Evolutionary conservation across 2,329 filamentous ascomycete species (phyloP).

Genomic region (Emergomyces africanus): DNA sequence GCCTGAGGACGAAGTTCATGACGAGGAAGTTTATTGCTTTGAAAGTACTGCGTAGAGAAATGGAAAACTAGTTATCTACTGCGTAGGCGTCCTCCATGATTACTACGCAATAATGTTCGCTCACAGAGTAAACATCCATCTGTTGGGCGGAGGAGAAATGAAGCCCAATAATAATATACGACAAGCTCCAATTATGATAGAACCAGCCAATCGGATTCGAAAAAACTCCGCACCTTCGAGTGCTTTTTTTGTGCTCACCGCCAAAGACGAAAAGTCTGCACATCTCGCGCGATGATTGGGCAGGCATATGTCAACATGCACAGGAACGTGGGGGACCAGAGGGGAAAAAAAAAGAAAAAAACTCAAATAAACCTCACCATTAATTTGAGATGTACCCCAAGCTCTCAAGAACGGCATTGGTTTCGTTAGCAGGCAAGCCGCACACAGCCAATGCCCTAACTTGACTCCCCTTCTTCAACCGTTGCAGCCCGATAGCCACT

Average conservation of each 20-base stretch:
- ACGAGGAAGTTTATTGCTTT: neutral
- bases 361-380: too few species aligned
- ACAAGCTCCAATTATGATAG: neutral
- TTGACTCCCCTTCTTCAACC: conserved; percentile 43
- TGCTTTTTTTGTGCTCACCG: neutral
- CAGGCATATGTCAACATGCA: neutral
- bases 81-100: too few species aligned
- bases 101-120: too few species aligned
- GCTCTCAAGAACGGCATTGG: conserved; percentile 27
- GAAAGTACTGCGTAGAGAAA: neutral
- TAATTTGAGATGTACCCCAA: conserved; percentile 25
- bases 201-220: neutral
- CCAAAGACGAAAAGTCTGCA: neutral
- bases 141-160: neutral
- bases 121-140: neutral
- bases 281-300: neutral
- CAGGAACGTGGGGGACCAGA: neutral
- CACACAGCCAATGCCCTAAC: conserved; percentile 42
- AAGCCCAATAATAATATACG: neutral
- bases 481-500: conserved; percentile 45
- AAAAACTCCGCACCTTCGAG: neutral
- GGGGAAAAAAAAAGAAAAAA: neutral
- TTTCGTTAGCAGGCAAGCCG: conserved; percentile 36
- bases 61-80: neutral
- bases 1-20: too few species aligned